phyloP scores from a whole-genome alignment of 2,329 filamentous ascomycete species.

The Fonsecaea monophora region DNA sequence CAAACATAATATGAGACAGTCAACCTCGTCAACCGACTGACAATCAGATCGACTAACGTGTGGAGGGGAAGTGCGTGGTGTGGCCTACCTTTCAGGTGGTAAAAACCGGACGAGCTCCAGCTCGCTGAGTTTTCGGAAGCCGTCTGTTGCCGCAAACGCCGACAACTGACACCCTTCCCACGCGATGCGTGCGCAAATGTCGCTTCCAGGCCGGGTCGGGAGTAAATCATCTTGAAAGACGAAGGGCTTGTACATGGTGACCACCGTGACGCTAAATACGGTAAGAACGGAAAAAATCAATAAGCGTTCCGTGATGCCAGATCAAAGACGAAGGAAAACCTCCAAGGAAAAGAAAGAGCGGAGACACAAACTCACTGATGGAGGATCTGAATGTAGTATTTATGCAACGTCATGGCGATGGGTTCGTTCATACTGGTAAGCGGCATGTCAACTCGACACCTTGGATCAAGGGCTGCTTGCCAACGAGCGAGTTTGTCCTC shows the following conservation, averaged over 20 bases:
- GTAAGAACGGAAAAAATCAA: background rate
- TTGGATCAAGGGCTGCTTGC: slow-evolving; percentile 10
- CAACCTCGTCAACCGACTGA: background rate
- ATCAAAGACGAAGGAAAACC: background rate
- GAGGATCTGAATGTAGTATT: slow-evolving; percentile 23
- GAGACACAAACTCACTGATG: slow-evolving; percentile 17
- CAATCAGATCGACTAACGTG: background rate
- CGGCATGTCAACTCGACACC: slow-evolving; percentile 19
- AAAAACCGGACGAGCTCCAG: slow-evolving; percentile 18
- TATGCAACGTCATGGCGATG: slow-evolving; percentile 17
- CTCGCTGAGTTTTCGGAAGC: slow-evolving; percentile 21
- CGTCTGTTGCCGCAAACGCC: slow-evolving; percentile 21
- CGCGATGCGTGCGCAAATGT: slow-evolving; percentile 10
- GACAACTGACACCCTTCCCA: slow-evolving; percentile 21
- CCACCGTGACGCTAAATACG: slow-evolving; percentile 11
- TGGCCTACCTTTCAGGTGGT: slow-evolving; percentile 23
- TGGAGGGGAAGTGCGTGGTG: background rate
- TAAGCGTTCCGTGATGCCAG: slow-evolving; percentile 1
- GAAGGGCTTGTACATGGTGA: slow-evolving; percentile 24
- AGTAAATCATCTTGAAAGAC: slow-evolving; percentile 16
- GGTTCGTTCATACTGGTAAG: slow-evolving; percentile 3
- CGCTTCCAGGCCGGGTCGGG: slow-evolving; percentile 9
- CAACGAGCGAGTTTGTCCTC: slow-evolving; percentile 18
- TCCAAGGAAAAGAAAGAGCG: background rate
- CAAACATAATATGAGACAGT: background rate